phyloP scores from a whole-genome alignment of 1,284 basidiomycete genomes.

The Puccinia hordei region DNA sequence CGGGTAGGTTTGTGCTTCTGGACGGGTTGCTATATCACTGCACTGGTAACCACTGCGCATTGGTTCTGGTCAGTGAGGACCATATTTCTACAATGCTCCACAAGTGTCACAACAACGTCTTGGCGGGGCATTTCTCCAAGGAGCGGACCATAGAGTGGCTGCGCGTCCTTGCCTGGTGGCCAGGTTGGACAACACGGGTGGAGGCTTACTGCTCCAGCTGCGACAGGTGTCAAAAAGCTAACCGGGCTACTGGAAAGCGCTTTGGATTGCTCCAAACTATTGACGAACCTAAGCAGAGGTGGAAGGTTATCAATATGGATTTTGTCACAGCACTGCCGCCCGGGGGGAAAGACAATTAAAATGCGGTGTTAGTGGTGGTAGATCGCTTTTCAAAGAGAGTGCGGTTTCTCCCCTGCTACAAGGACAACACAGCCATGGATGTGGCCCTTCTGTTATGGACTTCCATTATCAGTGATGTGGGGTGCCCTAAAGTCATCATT shows the following conservation, averaged over 20 bases:
- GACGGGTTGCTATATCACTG: background rate
- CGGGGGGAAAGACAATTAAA: slow-evolving; percentile 9
- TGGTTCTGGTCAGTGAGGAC: background rate
- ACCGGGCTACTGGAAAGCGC: too few relatives aligned
- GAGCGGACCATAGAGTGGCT: slow-evolving; percentile 10
- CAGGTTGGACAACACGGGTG: background rate
- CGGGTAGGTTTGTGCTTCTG: background rate
- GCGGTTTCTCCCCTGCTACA: background rate
- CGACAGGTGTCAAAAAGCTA: too few relatives aligned
- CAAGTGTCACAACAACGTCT: background rate
- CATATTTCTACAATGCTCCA: background rate
- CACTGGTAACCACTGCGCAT: background rate
- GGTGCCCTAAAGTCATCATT: too few relatives aligned
- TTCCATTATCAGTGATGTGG: too few relatives aligned
- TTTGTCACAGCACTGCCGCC: too few relatives aligned
- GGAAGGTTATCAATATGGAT: too few relatives aligned
- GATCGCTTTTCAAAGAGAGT: too few relatives aligned
- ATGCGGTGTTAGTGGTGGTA: slow-evolving; percentile 14
- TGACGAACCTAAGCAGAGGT: too few relatives aligned
- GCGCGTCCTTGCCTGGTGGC: background rate
- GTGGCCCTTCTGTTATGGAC: too few relatives aligned
- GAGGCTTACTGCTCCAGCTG: background rate
- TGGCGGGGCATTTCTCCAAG: too few relatives aligned
- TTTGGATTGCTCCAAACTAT: too few relatives aligned
- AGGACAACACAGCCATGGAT: too few relatives aligned